Base-by-base conservation (phyloP, 805 yeast genomes). In the Kuraishia floccosa region DNA sequence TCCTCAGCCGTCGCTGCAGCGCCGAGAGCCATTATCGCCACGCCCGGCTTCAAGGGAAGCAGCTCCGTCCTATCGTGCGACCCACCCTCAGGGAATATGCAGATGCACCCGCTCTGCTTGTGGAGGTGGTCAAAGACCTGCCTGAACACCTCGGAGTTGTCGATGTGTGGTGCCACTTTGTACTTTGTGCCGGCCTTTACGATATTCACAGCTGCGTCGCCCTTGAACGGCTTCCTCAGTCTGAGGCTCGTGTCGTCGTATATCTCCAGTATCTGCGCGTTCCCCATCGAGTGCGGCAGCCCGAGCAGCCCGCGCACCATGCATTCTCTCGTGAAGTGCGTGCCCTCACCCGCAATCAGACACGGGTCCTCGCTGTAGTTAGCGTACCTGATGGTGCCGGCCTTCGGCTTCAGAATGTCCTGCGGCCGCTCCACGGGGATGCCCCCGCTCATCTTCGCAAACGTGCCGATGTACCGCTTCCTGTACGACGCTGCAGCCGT, bases 81-180 rank as follows among this genome's bases (percentile, higher is more conserved):
- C 2, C 98, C 98, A 35, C 98, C 98, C 60, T 91, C 98, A 4
- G 97, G 96, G 54, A 87, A 93, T 36, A 91, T 87, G 7, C 96
- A 96, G 26, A 89, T 62, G 36, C 91, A 73, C 26, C 77, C 73
- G 24, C 87, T 84, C 31, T 68, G 63, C 7, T 74, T 63, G 16
- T 66, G 55, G 40, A 89, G 63, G 46, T 81, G 89, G 24, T 73
- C 68, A 47, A 87, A 91, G 3, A 89, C 97, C 35, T 66, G 62
- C 38, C 81, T 70, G 55, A 85, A 89, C 34, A 89, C 87, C 9
- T 60, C 53, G 19, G 78, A 68, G 52, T 91, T 95, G 54, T 91
- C 85, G 32, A 91, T 76, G 47, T 80, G 80, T 31, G 70, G 77
- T 1, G 96, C 96, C 24, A 65, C 56, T 46, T 76, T 77, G 62